Conservation (phyloP, 2,329 filamentous ascomycete genomes). For the Huntiella bhutanensis region DNA sequence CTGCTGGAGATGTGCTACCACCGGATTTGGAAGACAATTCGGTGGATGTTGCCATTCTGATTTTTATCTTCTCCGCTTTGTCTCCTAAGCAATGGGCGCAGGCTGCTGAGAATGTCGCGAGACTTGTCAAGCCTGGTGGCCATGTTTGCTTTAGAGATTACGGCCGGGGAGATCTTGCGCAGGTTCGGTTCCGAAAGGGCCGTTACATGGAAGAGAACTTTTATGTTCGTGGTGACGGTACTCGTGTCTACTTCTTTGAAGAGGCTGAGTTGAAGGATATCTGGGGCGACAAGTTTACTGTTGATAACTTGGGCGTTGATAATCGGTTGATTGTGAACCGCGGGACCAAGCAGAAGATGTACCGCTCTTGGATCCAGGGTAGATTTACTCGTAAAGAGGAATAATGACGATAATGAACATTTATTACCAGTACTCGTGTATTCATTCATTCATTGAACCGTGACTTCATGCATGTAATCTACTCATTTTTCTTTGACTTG, state of each 20-base stretch:
- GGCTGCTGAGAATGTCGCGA: conserved; percentile 64
- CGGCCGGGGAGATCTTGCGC: conserved; percentile 81
- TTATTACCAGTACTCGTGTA: background rate
- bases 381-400: conserved; percentile 51
- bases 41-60: conserved; percentile 82
- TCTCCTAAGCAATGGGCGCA: conserved; percentile 68
- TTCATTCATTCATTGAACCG: background rate
- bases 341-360: conserved; percentile 87
- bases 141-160: conserved; percentile 92
- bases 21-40: conserved; percentile 57
- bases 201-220: conserved; percentile 93
- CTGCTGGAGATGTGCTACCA: conserved; percentile 52
- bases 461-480: background rate
- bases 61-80: conserved; percentile 93
- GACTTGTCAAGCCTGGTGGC: conserved; percentile 78
- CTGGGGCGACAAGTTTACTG: conserved; percentile 40
- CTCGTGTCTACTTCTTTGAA: conserved; percentile 94
- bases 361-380: conserved; percentile 87
- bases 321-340: conserved; percentile 82
- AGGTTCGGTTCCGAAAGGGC: conserved; percentile 93
- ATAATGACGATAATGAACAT: conserved; percentile 3
- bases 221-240: conserved; percentile 88
- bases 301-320: conserved; percentile 67
- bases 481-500: background rate
- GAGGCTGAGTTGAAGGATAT: conserved; percentile 61